Evolutionary conservation across 768 basidiomycete genomes (phyloP).

Genomic region (Panaeolus cyanescens): DNA sequence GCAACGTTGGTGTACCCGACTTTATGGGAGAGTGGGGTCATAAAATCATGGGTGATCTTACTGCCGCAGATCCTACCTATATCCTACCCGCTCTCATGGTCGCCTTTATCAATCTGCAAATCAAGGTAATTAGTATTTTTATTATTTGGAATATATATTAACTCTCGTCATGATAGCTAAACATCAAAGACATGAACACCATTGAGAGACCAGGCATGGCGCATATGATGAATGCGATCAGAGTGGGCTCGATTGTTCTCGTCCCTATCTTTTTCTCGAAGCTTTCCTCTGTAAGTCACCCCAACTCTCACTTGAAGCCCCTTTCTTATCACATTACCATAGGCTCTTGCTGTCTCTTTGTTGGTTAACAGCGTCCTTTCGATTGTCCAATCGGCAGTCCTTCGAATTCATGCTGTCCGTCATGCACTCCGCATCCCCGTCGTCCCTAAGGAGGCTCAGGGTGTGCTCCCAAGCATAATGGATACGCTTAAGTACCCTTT

Average conservation of each 20-base stretch:
- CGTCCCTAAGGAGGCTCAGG: conserved; percentile 22
- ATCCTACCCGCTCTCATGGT: conserved; percentile 64
- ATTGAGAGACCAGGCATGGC: conserved; percentile 51
- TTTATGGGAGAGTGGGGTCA: conserved; percentile 43
- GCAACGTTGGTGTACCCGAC: conserved; percentile 38
- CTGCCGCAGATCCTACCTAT: conserved; percentile 73
- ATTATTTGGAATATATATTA: conserved; percentile 6
- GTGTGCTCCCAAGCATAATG: background rate
- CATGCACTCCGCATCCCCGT: conserved; percentile 37
- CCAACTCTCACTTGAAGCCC: conserved; percentile 1
- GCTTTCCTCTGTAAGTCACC: conserved; percentile 65
- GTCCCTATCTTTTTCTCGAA: conserved; percentile 47
- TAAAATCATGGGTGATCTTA: conserved; percentile 74
- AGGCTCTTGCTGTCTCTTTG: conserved; percentile 47
- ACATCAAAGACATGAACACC: conserved; percentile 59
- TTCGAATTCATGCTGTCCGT: conserved; percentile 48
- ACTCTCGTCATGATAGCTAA: conserved; percentile 25
- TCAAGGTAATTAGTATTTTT: conserved; percentile 52
- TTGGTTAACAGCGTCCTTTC: conserved; percentile 43
- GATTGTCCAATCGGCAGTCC: conserved; percentile 47
- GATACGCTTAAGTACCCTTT: background rate
- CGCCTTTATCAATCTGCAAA: conserved; percentile 67
- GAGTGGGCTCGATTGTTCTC: conserved; percentile 45
- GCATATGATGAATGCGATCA: conserved; percentile 68
- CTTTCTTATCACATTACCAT: background rate